Evolutionary conservation across 2,329 filamentous ascomycete species (phyloP), one percentile per base, ranked within the genome.

Genomic region (Apiospora kogelbergensis): DNA sequence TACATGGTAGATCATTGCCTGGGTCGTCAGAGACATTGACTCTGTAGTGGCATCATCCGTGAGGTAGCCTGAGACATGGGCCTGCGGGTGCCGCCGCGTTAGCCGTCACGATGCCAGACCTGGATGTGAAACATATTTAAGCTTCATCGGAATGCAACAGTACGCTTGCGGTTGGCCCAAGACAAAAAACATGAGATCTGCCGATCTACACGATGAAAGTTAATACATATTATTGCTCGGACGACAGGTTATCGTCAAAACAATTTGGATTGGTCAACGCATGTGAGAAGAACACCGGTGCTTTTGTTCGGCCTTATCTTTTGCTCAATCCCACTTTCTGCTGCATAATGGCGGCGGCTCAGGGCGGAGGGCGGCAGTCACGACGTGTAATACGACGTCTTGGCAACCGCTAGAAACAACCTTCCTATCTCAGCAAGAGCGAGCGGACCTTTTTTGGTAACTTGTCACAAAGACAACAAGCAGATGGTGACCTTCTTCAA

Each of bases 401-500:
- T 60, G 53, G 53, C 53, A 60, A 60, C 30, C 17, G 17, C 53
- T 20, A 20, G 15, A 60, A 37, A 37, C 30, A 60, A 60, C 53
- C 53, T 60, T 60, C 53, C 53, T 60, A 60, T n/a, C 30, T 60
- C 26, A 37, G 53, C 53, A 60, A 60, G 53, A 60, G 53, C 53
- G 26, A 60, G 26, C 30, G 17, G 53, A 13, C 53, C 13, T 33
- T 37, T 60, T 37, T 60, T 30, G 33, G 26, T 33, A 33, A 57
- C 26, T 33, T 57, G 26, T 57, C 26, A 33, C 30, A 33, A 57
- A 9, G 26, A 57, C 48, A 57, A 57, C 26, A 33, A 15, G 3
- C 7, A 3, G 13, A 42, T 15, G 40, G 11, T 13, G 46, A 53
- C 46, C 46, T 53, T 53, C 24, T 53, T 17, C 24, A 30, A 30